phyloP scores from a whole-genome alignment of 2,329 filamentous ascomycete genomes.

The Colletotrichum phormii region DNA sequence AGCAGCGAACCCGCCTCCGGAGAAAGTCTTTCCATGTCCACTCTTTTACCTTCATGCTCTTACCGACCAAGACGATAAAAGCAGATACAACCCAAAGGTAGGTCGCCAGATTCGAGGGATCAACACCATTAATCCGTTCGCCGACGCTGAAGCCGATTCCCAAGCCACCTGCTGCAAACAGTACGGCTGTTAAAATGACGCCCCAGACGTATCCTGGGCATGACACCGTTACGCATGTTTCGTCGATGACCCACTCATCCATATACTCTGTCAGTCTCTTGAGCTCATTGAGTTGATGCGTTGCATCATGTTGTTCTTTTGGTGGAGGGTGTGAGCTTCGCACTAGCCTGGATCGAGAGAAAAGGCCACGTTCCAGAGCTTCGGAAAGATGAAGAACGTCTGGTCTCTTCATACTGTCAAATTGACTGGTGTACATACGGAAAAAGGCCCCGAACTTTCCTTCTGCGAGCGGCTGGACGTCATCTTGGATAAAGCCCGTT shows the following conservation, averaged over 20 bases:
- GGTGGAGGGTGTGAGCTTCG: not conserved
- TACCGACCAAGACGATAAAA: conserved; percentile 43
- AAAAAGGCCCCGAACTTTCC: conserved; percentile 24
- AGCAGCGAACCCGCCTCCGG: conserved; percentile 40
- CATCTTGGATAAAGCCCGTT: not conserved
- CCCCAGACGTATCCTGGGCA: conserved; percentile 14
- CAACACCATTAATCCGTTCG: conserved; percentile 43
- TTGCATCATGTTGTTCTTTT: not conserved
- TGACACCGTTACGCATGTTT: not conserved
- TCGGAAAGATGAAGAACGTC: conserved; percentile 3
- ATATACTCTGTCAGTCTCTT: not conserved
- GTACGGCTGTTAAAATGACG: not conserved
- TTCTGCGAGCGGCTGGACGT: conserved; percentile 4
- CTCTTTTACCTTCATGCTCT: conserved; percentile 40
- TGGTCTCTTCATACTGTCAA: not conserved
- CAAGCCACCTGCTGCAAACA: conserved; percentile 41
- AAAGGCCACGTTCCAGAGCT: not conserved
- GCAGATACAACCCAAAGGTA: conserved; percentile 43
- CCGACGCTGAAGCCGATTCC: conserved; percentile 42
- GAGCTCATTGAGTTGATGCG: not conserved
- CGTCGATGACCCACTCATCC: conserved; percentile 12
- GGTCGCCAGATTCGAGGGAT: conserved; percentile 45
- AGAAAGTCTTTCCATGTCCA: conserved; percentile 48
- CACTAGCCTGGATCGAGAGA: not conserved
- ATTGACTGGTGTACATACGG: conserved; percentile 9